These are phyloP conservation scores for Vitis hybrid DNA, from an alignment of 177 flowering plant species.

Conservation along the genomic window DNA sequence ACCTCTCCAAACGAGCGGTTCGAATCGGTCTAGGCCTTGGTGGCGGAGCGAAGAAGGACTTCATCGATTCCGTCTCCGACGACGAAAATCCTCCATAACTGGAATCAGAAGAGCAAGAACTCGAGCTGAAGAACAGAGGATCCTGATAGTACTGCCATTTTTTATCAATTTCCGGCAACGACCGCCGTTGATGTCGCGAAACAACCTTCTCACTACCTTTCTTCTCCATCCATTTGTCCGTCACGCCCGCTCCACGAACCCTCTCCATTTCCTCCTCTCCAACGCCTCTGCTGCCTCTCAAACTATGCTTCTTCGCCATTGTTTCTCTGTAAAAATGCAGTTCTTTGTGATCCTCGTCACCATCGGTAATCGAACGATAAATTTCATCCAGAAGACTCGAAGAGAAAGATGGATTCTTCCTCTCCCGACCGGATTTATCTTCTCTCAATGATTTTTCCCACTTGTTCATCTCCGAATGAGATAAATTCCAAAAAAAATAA, in stretches of 20 bases:
- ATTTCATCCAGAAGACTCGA: slow-evolving; percentile 52
- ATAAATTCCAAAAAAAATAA: neutral
- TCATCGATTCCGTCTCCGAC: slow-evolving; percentile 40
- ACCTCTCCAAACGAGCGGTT: slow-evolving; percentile 12
- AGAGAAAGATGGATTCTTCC: slow-evolving; percentile 43
- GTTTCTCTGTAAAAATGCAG: slow-evolving; percentile 16
- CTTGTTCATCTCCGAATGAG: slow-evolving; percentile 16
- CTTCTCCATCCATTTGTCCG: slow-evolving; percentile 47
- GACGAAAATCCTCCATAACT: slow-evolving; percentile 47
- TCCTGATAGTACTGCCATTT: slow-evolving; percentile 19
- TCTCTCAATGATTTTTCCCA: slow-evolving; percentile 25
- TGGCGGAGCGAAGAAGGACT: slow-evolving; percentile 21
- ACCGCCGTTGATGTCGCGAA: neutral
- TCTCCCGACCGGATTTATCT: slow-evolving; percentile 16
- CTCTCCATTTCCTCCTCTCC: slow-evolving; percentile 20
- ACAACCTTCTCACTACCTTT: slow-evolving; percentile 21
- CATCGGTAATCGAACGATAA: slow-evolving; percentile 45
- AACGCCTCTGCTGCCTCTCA: neutral
- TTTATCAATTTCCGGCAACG: slow-evolving; percentile 12
- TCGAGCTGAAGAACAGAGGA: slow-evolving; percentile 35
- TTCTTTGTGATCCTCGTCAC: slow-evolving; percentile 4
- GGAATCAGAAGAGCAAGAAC: slow-evolving; percentile 46
- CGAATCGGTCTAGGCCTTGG: slow-evolving; percentile 33
- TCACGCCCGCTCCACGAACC: slow-evolving; percentile 26
- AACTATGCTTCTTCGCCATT: slow-evolving; percentile 19